A percentile compares a stretch with the other conserved stretches of the same genome.
These are phyloP conservation scores for Lathyrus sativus DNA, from an alignment of 306 rosid species.

Conservation along the genomic window DNA sequence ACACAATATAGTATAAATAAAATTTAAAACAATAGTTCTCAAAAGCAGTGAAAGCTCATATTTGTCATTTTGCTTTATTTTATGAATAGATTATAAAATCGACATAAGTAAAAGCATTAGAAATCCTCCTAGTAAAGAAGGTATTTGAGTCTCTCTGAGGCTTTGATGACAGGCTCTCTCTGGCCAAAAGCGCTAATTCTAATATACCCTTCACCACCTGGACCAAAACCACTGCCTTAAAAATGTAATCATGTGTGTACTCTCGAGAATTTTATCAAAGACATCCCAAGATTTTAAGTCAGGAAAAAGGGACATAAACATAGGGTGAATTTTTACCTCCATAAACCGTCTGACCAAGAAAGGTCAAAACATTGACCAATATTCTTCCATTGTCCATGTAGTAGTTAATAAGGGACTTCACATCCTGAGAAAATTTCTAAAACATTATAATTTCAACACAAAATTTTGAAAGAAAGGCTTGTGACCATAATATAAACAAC, in stretches of 20 bases:
- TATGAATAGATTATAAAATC: constrained; percentile 27
- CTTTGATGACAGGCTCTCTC: constrained; percentile 58
- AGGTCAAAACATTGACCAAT: constrained; percentile 53
- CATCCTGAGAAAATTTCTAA: constrained; percentile 50
- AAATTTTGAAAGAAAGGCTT: no score
- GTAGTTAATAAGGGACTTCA: constrained; percentile 43
- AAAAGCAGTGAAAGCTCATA: constrained; percentile 17
- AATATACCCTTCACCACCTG: constrained; percentile 62
- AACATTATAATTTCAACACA: not conserved
- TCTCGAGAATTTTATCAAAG: constrained; percentile 65
- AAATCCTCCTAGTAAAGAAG: constrained; percentile 30
- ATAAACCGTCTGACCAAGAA: constrained; percentile 60
- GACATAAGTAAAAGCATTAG: constrained; percentile 24
- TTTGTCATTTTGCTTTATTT: constrained; percentile 31
- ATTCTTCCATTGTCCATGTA: constrained; percentile 74
- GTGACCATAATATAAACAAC: no score
- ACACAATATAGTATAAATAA: not conserved
- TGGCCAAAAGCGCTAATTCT: constrained; percentile 60
- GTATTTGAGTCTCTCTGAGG: constrained; percentile 53
- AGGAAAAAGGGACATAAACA: constrained; percentile 70
- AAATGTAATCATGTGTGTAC: constrained; percentile 59
- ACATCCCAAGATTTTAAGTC: constrained; percentile 69
- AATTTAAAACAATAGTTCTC: constrained; percentile 24
- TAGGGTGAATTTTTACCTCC: constrained; percentile 74
- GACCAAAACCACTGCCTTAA: constrained; percentile 71